These are phyloP conservation scores for Dictyophora rubrovolvata DNA, from an alignment of 768 basidiomycete species.

Conservation along the genomic window DNA sequence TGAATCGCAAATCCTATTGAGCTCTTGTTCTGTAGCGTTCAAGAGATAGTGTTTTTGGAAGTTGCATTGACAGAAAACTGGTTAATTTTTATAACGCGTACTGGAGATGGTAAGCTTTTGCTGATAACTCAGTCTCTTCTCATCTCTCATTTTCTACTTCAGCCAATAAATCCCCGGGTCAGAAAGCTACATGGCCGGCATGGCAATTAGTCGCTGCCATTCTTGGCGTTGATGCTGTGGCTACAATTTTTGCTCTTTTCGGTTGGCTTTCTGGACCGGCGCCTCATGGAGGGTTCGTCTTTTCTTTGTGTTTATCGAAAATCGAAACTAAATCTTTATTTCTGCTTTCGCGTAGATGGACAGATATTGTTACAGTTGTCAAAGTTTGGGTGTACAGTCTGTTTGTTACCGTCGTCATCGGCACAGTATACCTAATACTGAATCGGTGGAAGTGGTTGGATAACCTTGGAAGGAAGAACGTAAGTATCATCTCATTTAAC, in stretches of 20 bases:
- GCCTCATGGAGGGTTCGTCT: constrained; percentile 18
- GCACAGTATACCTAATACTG: constrained; percentile 27
- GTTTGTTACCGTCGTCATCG: constrained; percentile 27
- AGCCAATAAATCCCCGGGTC: not conserved
- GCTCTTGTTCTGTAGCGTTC: constrained; percentile 18
- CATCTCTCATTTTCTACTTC: not conserved
- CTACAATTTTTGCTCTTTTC: constrained; percentile 29
- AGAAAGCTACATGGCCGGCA: constrained; percentile 22
- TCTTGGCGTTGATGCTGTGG: constrained; percentile 31
- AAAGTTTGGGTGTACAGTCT: constrained; percentile 32
- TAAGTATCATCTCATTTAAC: constrained; percentile 6
- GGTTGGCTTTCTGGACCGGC: constrained; percentile 32
- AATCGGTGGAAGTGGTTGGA: constrained; percentile 31
- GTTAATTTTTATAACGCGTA: constrained; percentile 22
- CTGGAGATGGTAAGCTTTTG: not conserved
- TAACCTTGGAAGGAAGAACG: constrained; percentile 25
- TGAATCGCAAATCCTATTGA: not conserved
- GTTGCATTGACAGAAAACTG: constrained; percentile 39
- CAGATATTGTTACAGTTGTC: constrained; percentile 31
- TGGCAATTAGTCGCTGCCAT: constrained; percentile 32
- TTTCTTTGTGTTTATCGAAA: no score
- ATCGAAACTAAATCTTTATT: no score
- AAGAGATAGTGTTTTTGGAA: constrained; percentile 37
- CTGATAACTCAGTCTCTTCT: not conserved
- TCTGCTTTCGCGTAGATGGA: constrained; percentile 14